These are phyloP conservation scores for Phyllosticta citrichinensis DNA, from an alignment of 2,329 filamentous ascomycete species.

Conservation along the genomic window DNA sequence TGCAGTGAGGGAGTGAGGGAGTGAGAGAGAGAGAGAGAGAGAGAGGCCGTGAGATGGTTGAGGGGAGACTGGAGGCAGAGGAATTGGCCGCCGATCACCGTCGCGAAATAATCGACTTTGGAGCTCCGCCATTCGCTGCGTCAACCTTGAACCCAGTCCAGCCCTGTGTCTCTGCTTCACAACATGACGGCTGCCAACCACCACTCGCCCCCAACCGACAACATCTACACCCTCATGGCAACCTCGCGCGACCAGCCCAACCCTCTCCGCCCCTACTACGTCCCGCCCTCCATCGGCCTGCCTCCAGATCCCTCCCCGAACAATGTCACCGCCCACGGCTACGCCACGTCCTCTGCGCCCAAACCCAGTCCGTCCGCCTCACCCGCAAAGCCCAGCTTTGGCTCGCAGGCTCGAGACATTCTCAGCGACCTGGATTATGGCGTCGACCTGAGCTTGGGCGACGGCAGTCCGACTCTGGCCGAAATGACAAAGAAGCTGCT, in stretches of 20 bases:
- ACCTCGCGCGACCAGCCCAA: constrained; percentile 43
- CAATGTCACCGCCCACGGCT: constrained; percentile 12
- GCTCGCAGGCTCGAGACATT: constrained; percentile 66
- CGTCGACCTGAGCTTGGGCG: constrained; percentile 68
- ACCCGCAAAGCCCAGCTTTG: constrained; percentile 41
- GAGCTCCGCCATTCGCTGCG: constrained; percentile 9
- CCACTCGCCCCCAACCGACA: neutral
- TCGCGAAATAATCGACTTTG: constrained; percentile 4
- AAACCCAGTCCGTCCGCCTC: constrained; percentile 23
- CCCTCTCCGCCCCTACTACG: constrained; percentile 61
- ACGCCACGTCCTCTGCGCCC: constrained; percentile 18
- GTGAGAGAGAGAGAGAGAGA: no score
- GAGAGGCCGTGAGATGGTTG: neutral
- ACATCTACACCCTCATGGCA: constrained; percentile 22
- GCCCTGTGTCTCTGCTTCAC: neutral
- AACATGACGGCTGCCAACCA: neutral
- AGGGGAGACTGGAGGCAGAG: neutral
- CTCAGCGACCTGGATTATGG: constrained; percentile 88
- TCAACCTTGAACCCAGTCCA: constrained; percentile 4
- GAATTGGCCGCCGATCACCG: constrained; percentile 1
- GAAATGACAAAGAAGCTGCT: constrained; percentile 67
- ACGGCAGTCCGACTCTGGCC: constrained; percentile 58
- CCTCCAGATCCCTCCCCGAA: constrained; percentile 35
- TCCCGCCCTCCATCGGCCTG: constrained; percentile 56
- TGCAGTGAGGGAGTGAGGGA: neutral